phyloP scores from a whole-genome alignment of 768 basidiomycete species.

The Coprinellus micaceus region DNA sequence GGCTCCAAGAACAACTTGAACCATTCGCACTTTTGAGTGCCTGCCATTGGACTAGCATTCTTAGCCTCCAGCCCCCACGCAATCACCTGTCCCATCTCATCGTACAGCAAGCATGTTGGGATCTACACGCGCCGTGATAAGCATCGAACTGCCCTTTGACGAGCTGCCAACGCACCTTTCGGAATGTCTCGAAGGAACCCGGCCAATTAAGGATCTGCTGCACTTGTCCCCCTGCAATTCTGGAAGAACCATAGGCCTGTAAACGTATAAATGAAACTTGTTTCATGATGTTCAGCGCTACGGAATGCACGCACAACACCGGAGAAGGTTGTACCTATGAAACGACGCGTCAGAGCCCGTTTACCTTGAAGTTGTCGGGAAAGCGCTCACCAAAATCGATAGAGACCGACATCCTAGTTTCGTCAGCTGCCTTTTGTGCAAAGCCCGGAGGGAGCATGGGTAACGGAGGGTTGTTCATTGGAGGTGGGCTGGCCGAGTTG shows the following conservation, averaged over 20 bases:
- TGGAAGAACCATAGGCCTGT: constrained; percentile 83
- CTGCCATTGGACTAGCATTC: constrained; percentile 65
- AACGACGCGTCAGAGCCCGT: neutral
- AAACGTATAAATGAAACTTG: constrained; percentile 9
- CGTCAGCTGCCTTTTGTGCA: constrained; percentile 34
- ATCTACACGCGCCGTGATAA: constrained; percentile 33
- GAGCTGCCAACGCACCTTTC: constrained; percentile 49
- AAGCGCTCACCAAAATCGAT: constrained; percentile 73
- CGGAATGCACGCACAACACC: constrained; percentile 61
- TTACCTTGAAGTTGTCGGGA: neutral
- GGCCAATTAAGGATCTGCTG: constrained; percentile 89
- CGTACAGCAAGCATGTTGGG: constrained; percentile 82
- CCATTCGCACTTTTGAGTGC: constrained; percentile 55
- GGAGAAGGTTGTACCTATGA: constrained; percentile 78
- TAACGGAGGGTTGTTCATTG: too few relatives aligned
- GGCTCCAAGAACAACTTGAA: constrained; percentile 90
- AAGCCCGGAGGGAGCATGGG: neutral
- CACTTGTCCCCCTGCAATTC: constrained; percentile 72
- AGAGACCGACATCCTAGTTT: constrained; percentile 78
- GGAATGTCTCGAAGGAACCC: constrained; percentile 79
- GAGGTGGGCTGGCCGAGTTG: constrained; percentile 16
- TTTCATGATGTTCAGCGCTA: neutral
- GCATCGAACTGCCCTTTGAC: neutral
- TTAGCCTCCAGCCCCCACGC: constrained; percentile 90
- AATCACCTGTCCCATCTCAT: constrained; percentile 65